These are phyloP conservation scores for Erigeron canadensis DNA, from an alignment of 129 eudicot genomes.

Conservation along the genomic window DNA sequence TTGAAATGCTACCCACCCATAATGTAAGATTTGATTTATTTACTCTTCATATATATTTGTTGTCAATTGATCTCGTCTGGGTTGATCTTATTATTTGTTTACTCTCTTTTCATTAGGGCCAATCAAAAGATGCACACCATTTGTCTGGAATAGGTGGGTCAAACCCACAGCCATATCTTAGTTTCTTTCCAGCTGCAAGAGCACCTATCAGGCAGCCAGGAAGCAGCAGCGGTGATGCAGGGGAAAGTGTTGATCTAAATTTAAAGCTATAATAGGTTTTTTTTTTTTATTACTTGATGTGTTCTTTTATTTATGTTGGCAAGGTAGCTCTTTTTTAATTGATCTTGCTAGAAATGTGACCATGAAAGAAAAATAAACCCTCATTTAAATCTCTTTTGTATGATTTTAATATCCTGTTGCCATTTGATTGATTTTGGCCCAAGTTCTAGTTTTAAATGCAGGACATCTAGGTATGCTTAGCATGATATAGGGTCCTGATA, in stretches of 20 bases:
- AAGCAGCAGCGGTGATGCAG: slow-evolving; percentile 41
- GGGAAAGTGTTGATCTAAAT: slow-evolving; percentile 69
- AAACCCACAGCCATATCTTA: slow-evolving; percentile 44
- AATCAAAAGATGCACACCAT: background rate
- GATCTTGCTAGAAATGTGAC: slow-evolving; percentile 26
- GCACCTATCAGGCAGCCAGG: slow-evolving; percentile 27
- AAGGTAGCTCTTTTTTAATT: slow-evolving; percentile 19
- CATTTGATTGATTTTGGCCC: slow-evolving; percentile 11
- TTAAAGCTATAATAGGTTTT: slow-evolving; percentile 51
- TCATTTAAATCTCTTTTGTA: background rate
- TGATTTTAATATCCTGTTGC: background rate
- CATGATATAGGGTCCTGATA: slow-evolving; percentile 4
- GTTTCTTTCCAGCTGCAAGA: slow-evolving; percentile 60
- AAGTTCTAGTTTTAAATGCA: background rate
- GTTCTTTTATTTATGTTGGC: slow-evolving; percentile 20
- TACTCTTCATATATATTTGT: background rate
- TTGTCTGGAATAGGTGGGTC: slow-evolving; percentile 19
- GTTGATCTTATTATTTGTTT: background rate
- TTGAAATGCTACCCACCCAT: slow-evolving; percentile 31
- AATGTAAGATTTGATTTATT: slow-evolving; percentile 34
- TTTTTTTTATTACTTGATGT: slow-evolving; percentile 2
- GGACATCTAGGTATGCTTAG: background rate
- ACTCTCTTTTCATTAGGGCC: slow-evolving; percentile 33
- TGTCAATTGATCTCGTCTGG: background rate
- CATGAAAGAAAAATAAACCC: slow-evolving; percentile 24